Evolutionary conservation across 768 basidiomycete genomes (phyloP).

Genomic region (Mycena rebaudengoi): DNA sequence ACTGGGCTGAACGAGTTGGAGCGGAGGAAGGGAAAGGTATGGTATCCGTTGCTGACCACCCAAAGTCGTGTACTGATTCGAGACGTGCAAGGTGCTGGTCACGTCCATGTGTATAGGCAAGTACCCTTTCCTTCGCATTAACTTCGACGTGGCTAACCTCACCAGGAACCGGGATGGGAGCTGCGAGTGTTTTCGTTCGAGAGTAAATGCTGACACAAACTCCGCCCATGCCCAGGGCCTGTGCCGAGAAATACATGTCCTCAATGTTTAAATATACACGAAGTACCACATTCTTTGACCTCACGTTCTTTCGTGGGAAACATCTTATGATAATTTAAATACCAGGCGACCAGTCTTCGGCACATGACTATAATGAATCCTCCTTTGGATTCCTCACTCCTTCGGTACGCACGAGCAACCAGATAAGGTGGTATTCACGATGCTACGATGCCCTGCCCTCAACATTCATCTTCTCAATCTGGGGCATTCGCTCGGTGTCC

Average conservation of each 20-base stretch:
- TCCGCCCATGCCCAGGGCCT: too few species aligned
- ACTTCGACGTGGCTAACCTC: too few species aligned
- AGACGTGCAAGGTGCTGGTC: conserved; percentile 81
- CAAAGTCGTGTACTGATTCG: conserved; percentile 5
- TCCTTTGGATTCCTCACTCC: conserved; percentile 71
- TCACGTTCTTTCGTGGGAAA: too few species aligned
- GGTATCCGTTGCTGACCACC: conserved; percentile 17
- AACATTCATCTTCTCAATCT: background rate
- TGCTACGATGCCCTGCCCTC: too few species aligned
- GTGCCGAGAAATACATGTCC: too few species aligned
- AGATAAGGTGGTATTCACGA: too few species aligned
- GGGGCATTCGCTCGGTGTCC: conserved; percentile 60
- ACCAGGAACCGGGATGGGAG: conserved; percentile 96
- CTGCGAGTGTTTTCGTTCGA: conserved; percentile 75
- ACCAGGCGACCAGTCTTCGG: conserved; percentile 46
- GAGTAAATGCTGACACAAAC: too few species aligned
- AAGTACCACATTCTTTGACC: too few species aligned
- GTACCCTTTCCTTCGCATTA: too few species aligned
- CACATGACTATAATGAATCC: conserved; percentile 75
- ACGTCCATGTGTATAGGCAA: conserved; percentile 93
- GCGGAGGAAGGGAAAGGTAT: conserved; percentile 74
- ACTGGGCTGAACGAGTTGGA: conserved; percentile 82
- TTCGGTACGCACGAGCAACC: conserved; percentile 64
- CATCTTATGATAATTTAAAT: conserved; percentile 14
- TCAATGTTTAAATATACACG: too few species aligned